phyloP scores from a whole-genome alignment of 345 rosid species.

The Salix udensis region DNA sequence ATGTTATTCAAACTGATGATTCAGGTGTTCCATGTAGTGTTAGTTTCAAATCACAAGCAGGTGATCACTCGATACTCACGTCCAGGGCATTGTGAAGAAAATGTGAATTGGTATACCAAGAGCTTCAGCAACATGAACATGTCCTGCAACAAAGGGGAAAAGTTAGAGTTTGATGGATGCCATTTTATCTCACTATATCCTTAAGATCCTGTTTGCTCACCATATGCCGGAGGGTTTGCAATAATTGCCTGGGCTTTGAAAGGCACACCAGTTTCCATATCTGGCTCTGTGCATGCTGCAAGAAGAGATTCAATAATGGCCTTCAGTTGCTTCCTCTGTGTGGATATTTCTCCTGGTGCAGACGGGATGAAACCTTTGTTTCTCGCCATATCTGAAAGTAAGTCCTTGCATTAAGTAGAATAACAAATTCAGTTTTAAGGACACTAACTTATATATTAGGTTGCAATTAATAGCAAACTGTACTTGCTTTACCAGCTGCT shows the following conservation, averaged over 20 bases:
- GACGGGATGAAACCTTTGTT: slow-evolving; percentile 96
- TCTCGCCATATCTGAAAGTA: slow-evolving; percentile 81
- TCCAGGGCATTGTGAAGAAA: slow-evolving; percentile 99
- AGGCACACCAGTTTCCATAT: slow-evolving; percentile 59
- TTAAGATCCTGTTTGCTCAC: slow-evolving; percentile 31
- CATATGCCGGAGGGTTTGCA: slow-evolving; percentile 98
- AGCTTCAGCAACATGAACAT: slow-evolving; percentile 96
- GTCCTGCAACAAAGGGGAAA: slow-evolving; percentile 55
- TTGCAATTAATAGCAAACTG: background rate
- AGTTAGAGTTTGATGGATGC: slow-evolving; percentile 5
- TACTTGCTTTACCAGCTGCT: background rate
- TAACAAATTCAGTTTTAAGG: background rate
- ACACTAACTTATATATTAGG: background rate
- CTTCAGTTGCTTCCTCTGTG: slow-evolving; percentile 85
- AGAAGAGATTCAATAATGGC: slow-evolving; percentile 94
- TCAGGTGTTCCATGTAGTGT: background rate
- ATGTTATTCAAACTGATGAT: background rate
- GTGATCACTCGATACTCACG: slow-evolving; percentile 55
- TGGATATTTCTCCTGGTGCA: slow-evolving; percentile 86
- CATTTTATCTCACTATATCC: background rate
- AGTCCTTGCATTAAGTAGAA: background rate
- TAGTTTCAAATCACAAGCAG: slow-evolving; percentile 6
- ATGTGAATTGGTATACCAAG: slow-evolving; percentile 94
- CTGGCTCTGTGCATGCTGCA: slow-evolving; percentile 90
- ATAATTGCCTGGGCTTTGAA: slow-evolving; percentile 96